These are phyloP conservation scores for Zea luxurians DNA, from an alignment of 176 grass and related monocot species.

Conservation along the genomic window DNA sequence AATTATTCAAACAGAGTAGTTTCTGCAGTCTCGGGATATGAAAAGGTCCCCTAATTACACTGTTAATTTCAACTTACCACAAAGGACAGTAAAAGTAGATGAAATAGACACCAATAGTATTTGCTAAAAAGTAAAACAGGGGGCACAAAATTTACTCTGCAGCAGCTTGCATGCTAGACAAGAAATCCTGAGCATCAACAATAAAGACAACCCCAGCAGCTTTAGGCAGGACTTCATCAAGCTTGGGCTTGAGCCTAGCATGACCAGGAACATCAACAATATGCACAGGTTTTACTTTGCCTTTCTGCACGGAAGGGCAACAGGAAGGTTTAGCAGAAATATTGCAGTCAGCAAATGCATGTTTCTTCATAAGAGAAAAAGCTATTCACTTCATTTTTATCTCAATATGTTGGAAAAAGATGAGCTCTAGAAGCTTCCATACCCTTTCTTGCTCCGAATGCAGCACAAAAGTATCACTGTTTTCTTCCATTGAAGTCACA, in stretches of 20 bases:
- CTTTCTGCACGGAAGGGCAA: constrained; percentile 49
- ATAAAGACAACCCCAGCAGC: constrained; percentile 77
- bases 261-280: constrained; percentile 97
- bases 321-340: neutral
- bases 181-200: constrained; percentile 88
- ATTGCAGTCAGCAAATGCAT: neutral
- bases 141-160: constrained; percentile 67
- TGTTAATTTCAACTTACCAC: neutral
- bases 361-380: neutral
- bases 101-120: neutral
- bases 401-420: constrained; percentile 17
- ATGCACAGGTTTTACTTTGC: constrained; percentile 77
- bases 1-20: neutral
- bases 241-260: constrained; percentile 82
- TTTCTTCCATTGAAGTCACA: constrained; percentile 96
- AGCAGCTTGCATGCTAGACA: constrained; percentile 76
- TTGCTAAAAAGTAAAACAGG: constrained; percentile 1
- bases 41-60: neutral
- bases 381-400: neutral
- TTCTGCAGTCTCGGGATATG: neutral
- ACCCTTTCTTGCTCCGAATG: constrained; percentile 79
- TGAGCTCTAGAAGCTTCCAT: constrained; percentile 3
- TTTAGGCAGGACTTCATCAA: constrained; percentile 81
- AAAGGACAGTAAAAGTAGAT: neutral
- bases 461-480: constrained; percentile 78